phyloP scores from a whole-genome alignment of 441 rosid species.

The Rhodomyrtus psidioides region DNA sequence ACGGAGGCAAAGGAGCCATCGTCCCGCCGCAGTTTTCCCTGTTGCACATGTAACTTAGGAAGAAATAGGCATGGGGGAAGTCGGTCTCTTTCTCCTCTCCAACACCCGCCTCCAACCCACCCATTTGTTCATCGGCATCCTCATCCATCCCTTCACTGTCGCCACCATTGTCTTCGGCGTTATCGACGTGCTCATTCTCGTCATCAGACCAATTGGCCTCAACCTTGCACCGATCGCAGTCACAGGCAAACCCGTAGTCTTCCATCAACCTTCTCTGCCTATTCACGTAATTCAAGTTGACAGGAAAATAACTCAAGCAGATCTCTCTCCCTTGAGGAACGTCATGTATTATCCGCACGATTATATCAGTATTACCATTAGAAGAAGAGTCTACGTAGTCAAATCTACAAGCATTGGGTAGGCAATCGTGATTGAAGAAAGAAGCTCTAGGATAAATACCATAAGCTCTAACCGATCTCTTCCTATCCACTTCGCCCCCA shows the following conservation, averaged over 20 bases:
- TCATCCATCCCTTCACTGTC: slow-evolving; percentile 13
- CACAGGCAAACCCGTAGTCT: slow-evolving; percentile 73
- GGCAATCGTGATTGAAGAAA: slow-evolving; percentile 81
- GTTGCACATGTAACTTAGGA: slow-evolving; percentile 62
- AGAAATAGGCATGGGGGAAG: slow-evolving; percentile 86
- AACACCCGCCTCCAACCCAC: slow-evolving; percentile 1
- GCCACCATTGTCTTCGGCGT: slow-evolving; percentile 8
- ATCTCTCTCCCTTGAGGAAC: slow-evolving; percentile 80
- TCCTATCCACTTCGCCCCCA: slow-evolving; percentile 13
- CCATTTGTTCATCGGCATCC: neutral
- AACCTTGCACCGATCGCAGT: slow-evolving; percentile 80
- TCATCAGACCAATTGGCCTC: slow-evolving; percentile 79
- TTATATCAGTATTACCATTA: slow-evolving; percentile 44
- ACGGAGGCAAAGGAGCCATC: slow-evolving; percentile 58
- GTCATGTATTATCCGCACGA: slow-evolving; percentile 77
- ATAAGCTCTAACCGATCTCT: slow-evolving; percentile 66
- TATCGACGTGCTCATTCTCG: slow-evolving; percentile 26
- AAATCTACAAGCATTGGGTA: slow-evolving; percentile 89
- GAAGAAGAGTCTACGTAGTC: slow-evolving; percentile 53
- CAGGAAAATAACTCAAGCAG: slow-evolving; percentile 87
- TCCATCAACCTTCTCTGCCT: slow-evolving; percentile 56
- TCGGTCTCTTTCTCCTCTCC: slow-evolving; percentile 29
- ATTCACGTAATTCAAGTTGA: slow-evolving; percentile 40
- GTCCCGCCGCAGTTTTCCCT: slow-evolving; percentile 66
- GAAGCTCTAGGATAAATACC: slow-evolving; percentile 71